Evolutionary conservation across 2,329 filamentous ascomycete genomes (phyloP), one percentile per base, ranked within the genome.

Genomic region (Epichloe scottii): DNA sequence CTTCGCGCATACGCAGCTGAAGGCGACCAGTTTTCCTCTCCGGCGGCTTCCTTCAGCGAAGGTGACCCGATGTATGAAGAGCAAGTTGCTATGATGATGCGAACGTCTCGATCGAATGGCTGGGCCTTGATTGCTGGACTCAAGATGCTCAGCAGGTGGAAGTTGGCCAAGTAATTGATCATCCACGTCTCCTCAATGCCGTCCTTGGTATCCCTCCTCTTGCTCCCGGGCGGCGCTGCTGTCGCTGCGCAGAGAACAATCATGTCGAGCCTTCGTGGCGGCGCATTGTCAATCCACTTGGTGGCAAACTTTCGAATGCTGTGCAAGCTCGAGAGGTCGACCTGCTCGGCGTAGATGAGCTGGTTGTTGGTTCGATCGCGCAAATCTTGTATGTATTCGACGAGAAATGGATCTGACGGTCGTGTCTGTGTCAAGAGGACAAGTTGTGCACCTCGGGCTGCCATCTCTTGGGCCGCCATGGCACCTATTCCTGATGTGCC

Each of bases 261-360:
- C 82, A 91, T 90, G 66, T 98, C 93, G 6, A 98, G 72, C 46
- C 94, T 77, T 51, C 94, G 78, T 8, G 90, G 88, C 3, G 93
- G 91, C 21, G 87, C 80, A 66, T 96, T 97, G 67, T 98, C 91
- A 57, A 98, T 89, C 91, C 94, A 98, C 71, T 89, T 91, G 0
- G 93, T 98, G 12, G 93, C 93, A 65, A 98, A 98, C 55, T 84
- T 77, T 39, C 93, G 86, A 59, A 98, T 84, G 66, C 87, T 94
- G 66, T 95, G 82, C n/a, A 98, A 74, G 15, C 85, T 91, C 12
- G 84, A 72, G 30, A 98, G 79, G 63, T 98, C 89, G 59, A 95
- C 89, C 68, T 95, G 87, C 67, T 98, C 93, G 53, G 93, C 89
- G 61, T 95, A 97, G 59, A 98, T 88, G 62, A 98, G 76, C 53